Base-by-base conservation (phyloP, 2,329 filamentous ascomycete species). In the Cercospora citrullina region DNA sequence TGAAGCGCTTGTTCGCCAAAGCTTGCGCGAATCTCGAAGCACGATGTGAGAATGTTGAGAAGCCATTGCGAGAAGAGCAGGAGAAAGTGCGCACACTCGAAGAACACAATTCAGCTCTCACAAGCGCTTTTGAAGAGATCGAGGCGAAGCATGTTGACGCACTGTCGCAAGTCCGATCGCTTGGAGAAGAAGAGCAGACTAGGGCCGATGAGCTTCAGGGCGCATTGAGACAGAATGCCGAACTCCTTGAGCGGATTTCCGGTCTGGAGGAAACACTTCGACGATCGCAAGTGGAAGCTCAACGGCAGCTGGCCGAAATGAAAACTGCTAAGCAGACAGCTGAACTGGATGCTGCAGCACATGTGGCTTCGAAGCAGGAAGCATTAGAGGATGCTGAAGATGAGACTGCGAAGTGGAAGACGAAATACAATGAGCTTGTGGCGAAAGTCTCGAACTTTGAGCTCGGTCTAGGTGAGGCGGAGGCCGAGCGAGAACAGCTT, bases 1-100 rank as follows among this genome's bases (percentile, higher is more conserved):
- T 88, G 8, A 75, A 85, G 30, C 78, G 80, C 9, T 80, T 83
- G 21, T 82, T 89, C 16, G 80, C 82, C 16, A 81, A 84, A 36
- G 82, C 86, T 12, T 88, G 86, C 72, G 80, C 82, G 26, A 85
- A 87, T 65, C 78, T 89, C 1, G 87, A 89, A 71, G 77, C 77
- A 9, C 82, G 87, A 7, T 89, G 87, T 72, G 80, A 84, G 36
- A 81, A 81, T 33, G 80, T 85, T 2, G 87, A 89, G 75, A 80
- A 80, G 60, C 87, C 87, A 5, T 77, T 89, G 12, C 80, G 81
- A 4, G 76, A 78, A 16, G 84, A 85, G 70, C 77, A 79, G 64
- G 74, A 77, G 16, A 80, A 75, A 65, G 75, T 81, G 3, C 68
- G 76, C 8, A 70, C 72, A 9, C 66, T 83, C 2, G 76, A 76